A percentile compares a stretch with the other conserved stretches of the same genome.
These are phyloP conservation scores for Aspergillus conjunctus DNA, from an alignment of 495 filamentous ascomycete genomes.

Conservation along the genomic window DNA sequence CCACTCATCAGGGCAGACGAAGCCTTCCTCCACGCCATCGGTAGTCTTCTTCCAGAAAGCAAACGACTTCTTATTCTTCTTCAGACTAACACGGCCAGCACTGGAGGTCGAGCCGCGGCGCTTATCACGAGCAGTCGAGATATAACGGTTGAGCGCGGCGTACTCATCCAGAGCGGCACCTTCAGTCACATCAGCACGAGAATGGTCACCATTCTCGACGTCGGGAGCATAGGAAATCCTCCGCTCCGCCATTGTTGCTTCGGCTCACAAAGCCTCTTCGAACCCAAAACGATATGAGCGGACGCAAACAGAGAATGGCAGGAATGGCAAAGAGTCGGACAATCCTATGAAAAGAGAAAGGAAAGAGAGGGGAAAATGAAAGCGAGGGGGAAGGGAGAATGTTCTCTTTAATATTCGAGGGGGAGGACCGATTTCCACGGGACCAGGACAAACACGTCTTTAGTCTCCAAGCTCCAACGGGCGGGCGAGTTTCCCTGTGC, in stretches of 20 bases:
- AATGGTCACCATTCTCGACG: slow-evolving; percentile 53
- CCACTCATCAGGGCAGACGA: slow-evolving; percentile 71
- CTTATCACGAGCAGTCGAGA: slow-evolving; percentile 65
- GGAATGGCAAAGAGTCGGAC: slow-evolving; percentile 50
- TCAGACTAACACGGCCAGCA: slow-evolving; percentile 44
- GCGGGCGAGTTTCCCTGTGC: slow-evolving; percentile 35
- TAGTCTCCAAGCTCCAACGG: slow-evolving; percentile 32
- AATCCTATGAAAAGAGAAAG: slow-evolving; percentile 43
- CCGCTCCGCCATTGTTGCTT: slow-evolving; percentile 56
- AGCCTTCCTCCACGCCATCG: slow-evolving; percentile 40
- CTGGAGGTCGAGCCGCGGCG: slow-evolving; percentile 58
- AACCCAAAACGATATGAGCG: slow-evolving; percentile 47
- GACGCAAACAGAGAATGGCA: slow-evolving; percentile 40
- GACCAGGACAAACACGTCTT: slow-evolving; percentile 34
- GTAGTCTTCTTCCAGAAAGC: slow-evolving; percentile 57
- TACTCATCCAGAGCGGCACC: slow-evolving; percentile 51
- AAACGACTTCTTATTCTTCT: slow-evolving; percentile 54
- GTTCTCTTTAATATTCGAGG: slow-evolving; percentile 34
- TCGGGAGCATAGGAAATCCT: slow-evolving; percentile 58
- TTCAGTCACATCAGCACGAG: slow-evolving; percentile 38
- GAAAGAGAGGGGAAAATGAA: slow-evolving; percentile 28
- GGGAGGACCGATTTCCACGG: slow-evolving; percentile 32
- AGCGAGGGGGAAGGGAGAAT: slow-evolving; percentile 28
- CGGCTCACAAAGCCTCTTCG: slow-evolving; percentile 49
- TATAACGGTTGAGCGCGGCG: slow-evolving; percentile 62